Base-by-base conservation (phyloP, 371 early-diverging fungal genomes). In the Mortierella sp. region DNA sequence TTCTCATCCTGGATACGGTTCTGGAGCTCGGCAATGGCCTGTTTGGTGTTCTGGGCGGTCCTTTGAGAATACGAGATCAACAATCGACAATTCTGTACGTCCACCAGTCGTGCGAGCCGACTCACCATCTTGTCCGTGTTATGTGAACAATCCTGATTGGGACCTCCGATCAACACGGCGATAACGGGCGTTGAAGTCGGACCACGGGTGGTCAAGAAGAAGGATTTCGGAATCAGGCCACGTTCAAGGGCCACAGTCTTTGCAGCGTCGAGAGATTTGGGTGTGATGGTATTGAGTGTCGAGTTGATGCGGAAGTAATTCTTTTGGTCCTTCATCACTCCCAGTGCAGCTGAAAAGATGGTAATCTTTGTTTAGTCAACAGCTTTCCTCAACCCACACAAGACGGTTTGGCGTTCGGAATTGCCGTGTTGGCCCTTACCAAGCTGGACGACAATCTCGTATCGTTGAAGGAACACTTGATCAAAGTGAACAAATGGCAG, bases 401-500 rank as follows among this genome's bases (percentile, higher is more conserved):
- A n/a, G n/a, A n/a, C n/a, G n/a, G n/a, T 44, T 44, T 44, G 12
- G 5, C n/a, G n/a, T 17, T 17, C 44, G n/a, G 44, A 5, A 39
- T 39, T 7, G 39, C 14, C 39, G 39, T 14, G 14, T 39, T 7
- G 14, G 8, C 39, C n/a, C 31, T 57, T 62, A 72, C 74, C 68
- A 31, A 76, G 65, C 34, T 76, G 76, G 27, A 68, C 76, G 10
- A 64, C 56, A 39, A 68, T 44, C 39, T 76, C 76, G 25, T 68
- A 59, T 7, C 54, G 49, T 31, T 68, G 76, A 8, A 76, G 64
- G 27, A 76, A 68, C 5, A 76, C 76, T 48, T 76, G 76, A 40
- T 76, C 76, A 27, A 76, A 76, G 31, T 76, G 76, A 9, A 76
- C 45, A 61, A 76, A 76, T 13, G 76, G 76, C 21, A 76, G 43